Base-by-base conservation (phyloP, 371 early-diverging fungal species). In the Funneliformis caledonium region DNA sequence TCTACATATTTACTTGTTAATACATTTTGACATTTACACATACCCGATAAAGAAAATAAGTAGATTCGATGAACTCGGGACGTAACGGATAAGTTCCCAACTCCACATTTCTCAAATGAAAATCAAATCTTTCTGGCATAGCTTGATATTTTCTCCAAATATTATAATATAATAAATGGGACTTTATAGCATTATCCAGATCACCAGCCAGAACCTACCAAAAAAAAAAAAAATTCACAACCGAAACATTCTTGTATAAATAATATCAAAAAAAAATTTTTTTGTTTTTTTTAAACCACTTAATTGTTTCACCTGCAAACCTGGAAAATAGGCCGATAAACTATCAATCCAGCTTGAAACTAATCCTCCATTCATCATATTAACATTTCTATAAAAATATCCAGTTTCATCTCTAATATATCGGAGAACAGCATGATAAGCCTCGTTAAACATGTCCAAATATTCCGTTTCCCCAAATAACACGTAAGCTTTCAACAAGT, bases 11-110 rank as follows among this genome's bases (percentile, higher is more conserved):
- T n/a, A 48, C 22, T 9, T 45, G 0, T 45, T 4, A 31, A 37
- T 4, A 47, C 10, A 43, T 60, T 59, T 31, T 26, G 26, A 43
- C 12, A 52, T 52, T 80, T 42, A 37, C 7, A 9, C 81, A 43
- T 88, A 92, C 94, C 78, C 86, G 89, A 82, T 97, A 97, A 33
- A 98, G 82, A 82, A 96, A 91, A 82, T 97, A 97, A 3, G 96
- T 98, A 8, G 96, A 96, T 85, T 98, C 99, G 26, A 96, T 88
- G 81, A 97, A 93, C 83, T 98, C 99, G 5, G 99, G 99, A 0
- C 99, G 87, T 59, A 97, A 85, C 2, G 97, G 97, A 82, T 98
- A 98, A 74, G 88, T 89, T 2, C 86, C 81, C 11, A 97, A 88
- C 76, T 89, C 90, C 2, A 92, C 88, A 2, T 85, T 83, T 76